Evolutionary conservation across 495 filamentous ascomycete species (phyloP).

Genomic region (Penicillium coffeae): DNA sequence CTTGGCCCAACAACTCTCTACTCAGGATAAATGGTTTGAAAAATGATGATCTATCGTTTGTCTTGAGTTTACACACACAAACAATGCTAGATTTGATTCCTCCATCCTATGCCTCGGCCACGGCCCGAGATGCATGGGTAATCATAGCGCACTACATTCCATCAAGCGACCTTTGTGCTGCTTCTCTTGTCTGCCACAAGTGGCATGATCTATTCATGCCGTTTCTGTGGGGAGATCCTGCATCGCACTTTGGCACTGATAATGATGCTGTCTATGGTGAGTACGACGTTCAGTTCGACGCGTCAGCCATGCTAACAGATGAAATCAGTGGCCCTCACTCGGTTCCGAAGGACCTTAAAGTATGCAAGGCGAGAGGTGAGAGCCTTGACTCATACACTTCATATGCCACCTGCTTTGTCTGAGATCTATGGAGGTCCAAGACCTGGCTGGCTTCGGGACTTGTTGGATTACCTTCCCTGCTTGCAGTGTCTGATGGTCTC

Average conservation of each 20-base stretch:
- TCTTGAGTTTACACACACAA: neutral
- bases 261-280: constrained; percentile 62
- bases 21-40: neutral
- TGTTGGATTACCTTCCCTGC: constrained; percentile 56
- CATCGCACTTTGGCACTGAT: constrained; percentile 58
- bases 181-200: constrained; percentile 52
- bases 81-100: constrained; percentile 50
- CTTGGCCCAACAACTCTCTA: too few species aligned
- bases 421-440: constrained; percentile 63
- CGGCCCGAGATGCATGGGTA: constrained; percentile 55
- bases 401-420: constrained; percentile 62
- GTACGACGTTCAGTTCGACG: neutral
- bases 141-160: constrained; percentile 59
- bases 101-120: constrained; percentile 58
- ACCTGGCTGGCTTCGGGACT: constrained; percentile 57
- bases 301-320: neutral
- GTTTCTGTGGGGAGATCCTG: constrained; percentile 63
- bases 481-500: constrained; percentile 61
- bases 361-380: constrained; percentile 52
- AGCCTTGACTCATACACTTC: constrained; percentile 59
- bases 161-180: constrained; percentile 56
- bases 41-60: neutral
- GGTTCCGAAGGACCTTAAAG: constrained; percentile 57
- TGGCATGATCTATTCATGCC: constrained; percentile 61
- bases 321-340: constrained; percentile 54